Percentiles rank a stretch among this genome's conserved stretches.
Evolutionary conservation across 2,329 filamentous ascomycete species (phyloP).

Genomic region (Dothistroma septosporum): DNA sequence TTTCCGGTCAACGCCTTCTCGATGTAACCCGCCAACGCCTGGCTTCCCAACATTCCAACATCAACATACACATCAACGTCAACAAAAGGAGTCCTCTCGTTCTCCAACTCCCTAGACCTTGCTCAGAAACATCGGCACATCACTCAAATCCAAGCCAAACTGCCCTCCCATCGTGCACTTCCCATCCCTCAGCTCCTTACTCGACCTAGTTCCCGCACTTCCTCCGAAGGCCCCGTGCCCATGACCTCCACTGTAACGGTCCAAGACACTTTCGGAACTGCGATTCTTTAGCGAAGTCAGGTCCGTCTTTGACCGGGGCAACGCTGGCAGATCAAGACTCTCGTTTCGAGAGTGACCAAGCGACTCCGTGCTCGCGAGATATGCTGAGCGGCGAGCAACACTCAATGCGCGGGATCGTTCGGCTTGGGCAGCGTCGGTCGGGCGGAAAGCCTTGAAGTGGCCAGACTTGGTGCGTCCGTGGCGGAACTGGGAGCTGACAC

Average conservation of each 20-base stretch:
- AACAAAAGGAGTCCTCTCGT: not conserved
- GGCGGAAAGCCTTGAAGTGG: slow-evolving; percentile 25
- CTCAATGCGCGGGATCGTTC: slow-evolving; percentile 27
- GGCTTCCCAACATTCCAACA: not conserved
- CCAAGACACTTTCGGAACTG: slow-evolving; percentile 13
- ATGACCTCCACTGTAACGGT: slow-evolving; percentile 37
- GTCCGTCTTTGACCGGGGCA: not conserved
- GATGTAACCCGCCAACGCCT: not conserved
- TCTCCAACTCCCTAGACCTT: slow-evolving; percentile 6
- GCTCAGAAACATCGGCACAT: slow-evolving; percentile 39
- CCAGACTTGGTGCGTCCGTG: slow-evolving; percentile 19
- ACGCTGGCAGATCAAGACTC: not conserved
- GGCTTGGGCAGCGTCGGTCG: slow-evolving; percentile 22
- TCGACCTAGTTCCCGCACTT: slow-evolving; percentile 35
- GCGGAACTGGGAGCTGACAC: slow-evolving; percentile 6
- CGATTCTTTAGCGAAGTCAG: slow-evolving; percentile 10
- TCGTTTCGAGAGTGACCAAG: not conserved
- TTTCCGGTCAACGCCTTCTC: not conserved
- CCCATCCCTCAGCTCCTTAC: slow-evolving; percentile 26
- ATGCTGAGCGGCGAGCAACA: slow-evolving; percentile 16
- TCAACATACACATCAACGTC: not conserved
- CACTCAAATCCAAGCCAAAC: slow-evolving; percentile 39
- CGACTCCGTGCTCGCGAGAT: not conserved
- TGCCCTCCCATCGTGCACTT: slow-evolving; percentile 35
- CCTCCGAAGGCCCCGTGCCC: slow-evolving; percentile 34